Evolutionary conservation across 2,329 filamentous ascomycete species (phyloP).

Genomic region (Epichloe gansuensis): DNA sequence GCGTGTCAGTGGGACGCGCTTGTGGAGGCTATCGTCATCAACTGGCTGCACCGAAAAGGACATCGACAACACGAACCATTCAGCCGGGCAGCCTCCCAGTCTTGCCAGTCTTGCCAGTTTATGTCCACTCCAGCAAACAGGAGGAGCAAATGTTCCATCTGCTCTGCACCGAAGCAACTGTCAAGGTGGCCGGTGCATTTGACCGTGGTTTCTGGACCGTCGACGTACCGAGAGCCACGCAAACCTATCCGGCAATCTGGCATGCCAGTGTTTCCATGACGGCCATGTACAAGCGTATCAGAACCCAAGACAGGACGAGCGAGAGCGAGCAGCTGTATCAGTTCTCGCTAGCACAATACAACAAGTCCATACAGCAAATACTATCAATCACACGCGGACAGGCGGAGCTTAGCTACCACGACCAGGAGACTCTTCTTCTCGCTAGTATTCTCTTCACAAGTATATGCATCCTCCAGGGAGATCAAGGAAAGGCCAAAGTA

Average conservation of each 20-base stretch:
- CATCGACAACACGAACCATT: not conserved
- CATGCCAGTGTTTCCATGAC: slow-evolving; percentile 4
- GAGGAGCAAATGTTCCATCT: slow-evolving; percentile 8
- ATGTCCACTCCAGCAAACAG: not conserved
- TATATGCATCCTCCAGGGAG: slow-evolving; percentile 7
- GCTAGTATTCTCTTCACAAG: slow-evolving; percentile 7
- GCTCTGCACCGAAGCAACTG: slow-evolving; percentile 5
- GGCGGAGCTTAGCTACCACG: not conserved
- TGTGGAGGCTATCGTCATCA: slow-evolving; percentile 1
- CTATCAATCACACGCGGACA: slow-evolving; percentile 1
- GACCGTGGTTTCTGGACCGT: slow-evolving; percentile 7
- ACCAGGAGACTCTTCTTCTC: slow-evolving; percentile 8
- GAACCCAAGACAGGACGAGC: slow-evolving; percentile 10
- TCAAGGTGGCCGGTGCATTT: slow-evolving; percentile 2
- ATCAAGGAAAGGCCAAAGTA: slow-evolving; percentile 6
- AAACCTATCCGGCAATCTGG: slow-evolving; percentile 5
- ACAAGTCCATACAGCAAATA: slow-evolving; percentile 6
- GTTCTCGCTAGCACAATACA: slow-evolving; percentile 9
- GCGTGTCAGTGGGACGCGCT: not conserved
- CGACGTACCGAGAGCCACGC: slow-evolving; percentile 4
- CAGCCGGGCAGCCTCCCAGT: not conserved
- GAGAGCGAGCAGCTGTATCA: slow-evolving; percentile 13
- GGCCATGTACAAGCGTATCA: slow-evolving; percentile 10
- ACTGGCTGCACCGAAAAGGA: not conserved
- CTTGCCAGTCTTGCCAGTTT: not conserved